Evolutionary conservation across 1,139 yeast species (phyloP).

Genomic region (Saccharomycopsis crataegensis): DNA sequence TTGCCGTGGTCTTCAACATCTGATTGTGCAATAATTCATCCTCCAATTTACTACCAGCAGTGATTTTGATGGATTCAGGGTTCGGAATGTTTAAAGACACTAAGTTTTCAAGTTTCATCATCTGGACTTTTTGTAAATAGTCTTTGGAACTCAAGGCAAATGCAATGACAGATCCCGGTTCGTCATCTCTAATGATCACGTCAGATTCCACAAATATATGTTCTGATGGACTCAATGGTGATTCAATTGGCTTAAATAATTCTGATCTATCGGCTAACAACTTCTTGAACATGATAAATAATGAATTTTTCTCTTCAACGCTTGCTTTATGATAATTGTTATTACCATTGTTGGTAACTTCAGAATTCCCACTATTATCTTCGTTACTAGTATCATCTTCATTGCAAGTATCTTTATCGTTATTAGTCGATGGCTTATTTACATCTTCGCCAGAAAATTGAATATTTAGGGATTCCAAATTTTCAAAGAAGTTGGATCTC

Average conservation of each 20-base stretch:
- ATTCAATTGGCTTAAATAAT: conserved; percentile 84
- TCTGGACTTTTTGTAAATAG: conserved; percentile 54
- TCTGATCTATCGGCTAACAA: conserved; percentile 94
- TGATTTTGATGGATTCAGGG: background rate
- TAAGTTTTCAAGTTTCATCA: background rate
- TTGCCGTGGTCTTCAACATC: conserved; percentile 76
- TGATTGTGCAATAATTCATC: conserved; percentile 45
- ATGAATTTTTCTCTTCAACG: conserved; percentile 57
- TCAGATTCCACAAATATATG: conserved; percentile 92
- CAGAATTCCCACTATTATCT: background rate
- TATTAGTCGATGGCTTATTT: background rate
- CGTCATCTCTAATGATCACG: conserved; percentile 91
- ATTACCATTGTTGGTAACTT: background rate
- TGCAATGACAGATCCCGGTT: conserved; percentile 91
- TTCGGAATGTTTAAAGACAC: background rate
- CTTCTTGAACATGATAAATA: conserved; percentile 75
- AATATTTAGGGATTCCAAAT: background rate
- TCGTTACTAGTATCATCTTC: background rate
- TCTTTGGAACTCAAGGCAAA: conserved; percentile 51
- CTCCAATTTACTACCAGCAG: background rate
- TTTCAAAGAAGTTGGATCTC: background rate
- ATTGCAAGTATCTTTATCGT: background rate
- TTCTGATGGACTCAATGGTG: conserved; percentile 72
- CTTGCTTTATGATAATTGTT: conserved; percentile 21
- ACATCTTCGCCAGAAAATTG: background rate